These are phyloP conservation scores for Oldenlandia corymbosa DNA, from an alignment of 257 asterid species.

Conservation along the genomic window DNA sequence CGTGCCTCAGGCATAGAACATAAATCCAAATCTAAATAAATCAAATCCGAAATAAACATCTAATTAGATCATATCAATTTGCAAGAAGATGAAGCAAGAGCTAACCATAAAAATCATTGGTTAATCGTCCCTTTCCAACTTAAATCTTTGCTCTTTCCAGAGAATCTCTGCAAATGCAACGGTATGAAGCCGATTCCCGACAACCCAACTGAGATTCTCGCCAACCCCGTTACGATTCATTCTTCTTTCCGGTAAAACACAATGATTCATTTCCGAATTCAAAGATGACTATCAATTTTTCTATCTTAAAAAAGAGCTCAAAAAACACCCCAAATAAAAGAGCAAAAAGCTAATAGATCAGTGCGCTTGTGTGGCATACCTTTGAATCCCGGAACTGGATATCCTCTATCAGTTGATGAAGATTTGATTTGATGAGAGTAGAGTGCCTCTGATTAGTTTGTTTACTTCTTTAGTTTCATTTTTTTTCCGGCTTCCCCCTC, in stretches of 20 bases:
- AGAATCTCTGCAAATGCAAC: no score
- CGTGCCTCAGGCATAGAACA: constrained; percentile 52
- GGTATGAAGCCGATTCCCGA: neutral
- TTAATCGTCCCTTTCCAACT: neutral
- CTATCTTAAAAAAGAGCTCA: no score
- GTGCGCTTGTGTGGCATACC: constrained; percentile 5
- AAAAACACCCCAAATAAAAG: neutral
- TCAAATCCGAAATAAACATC: no score
- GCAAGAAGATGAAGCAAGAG: no score
- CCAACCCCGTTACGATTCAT: constrained; percentile 1
- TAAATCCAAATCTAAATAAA: constrained; percentile 4
- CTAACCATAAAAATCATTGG: neutral
- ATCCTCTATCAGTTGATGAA: no score
- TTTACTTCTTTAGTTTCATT: neutral
- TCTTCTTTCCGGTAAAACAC: neutral
- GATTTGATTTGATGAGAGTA: no score
- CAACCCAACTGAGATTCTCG: neutral
- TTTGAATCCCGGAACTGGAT: constrained; percentile 4
- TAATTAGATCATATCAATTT: no score
- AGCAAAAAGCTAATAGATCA: neutral
- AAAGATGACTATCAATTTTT: no score
- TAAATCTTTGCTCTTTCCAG: neutral
- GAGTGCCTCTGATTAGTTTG: neutral
- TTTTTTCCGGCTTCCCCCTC: neutral
- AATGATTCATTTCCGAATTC: neutral